Percentiles rank a stretch among this genome's conserved stretches.
These are phyloP conservation scores for Talaromyces sp. DNA, from an alignment of 2,329 filamentous ascomycete species.

Conservation along the genomic window DNA sequence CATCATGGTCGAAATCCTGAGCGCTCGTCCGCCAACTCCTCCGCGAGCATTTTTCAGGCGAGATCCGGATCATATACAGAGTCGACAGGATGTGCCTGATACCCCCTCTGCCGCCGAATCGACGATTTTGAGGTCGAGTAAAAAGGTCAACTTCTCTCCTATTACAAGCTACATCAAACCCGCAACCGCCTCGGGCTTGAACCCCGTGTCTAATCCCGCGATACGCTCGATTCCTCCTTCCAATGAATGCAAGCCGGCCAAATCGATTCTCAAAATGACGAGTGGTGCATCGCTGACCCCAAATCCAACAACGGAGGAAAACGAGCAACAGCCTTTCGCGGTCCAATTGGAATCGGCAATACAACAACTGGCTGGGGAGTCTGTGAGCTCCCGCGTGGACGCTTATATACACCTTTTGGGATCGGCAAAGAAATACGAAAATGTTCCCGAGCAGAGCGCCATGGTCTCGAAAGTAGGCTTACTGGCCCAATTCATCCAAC, in stretches of 20 bases:
- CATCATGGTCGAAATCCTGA: constrained; percentile 42
- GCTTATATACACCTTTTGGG: constrained; percentile 77
- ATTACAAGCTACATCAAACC: constrained; percentile 51
- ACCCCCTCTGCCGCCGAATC: constrained; percentile 35
- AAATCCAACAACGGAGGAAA: constrained; percentile 35
- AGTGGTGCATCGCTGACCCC: constrained; percentile 32
- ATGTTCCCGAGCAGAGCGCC: constrained; percentile 68
- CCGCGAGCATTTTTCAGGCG: constrained; percentile 36
- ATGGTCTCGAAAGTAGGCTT: constrained; percentile 70
- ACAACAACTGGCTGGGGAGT: constrained; percentile 70
- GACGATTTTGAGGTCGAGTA: constrained; percentile 35
- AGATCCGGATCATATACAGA: constrained; percentile 34
- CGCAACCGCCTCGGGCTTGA: constrained; percentile 27
- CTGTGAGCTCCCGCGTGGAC: constrained; percentile 69
- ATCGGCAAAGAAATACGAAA: constrained; percentile 74
- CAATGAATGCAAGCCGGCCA: constrained; percentile 52
- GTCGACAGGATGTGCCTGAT: constrained; percentile 25
- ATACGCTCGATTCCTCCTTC: constrained; percentile 41
- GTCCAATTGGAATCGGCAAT: constrained; percentile 82
- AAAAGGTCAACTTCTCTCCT: constrained; percentile 60
- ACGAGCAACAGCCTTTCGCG: constrained; percentile 56
- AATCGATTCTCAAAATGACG: constrained; percentile 75
- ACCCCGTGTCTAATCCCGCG: constrained; percentile 22
- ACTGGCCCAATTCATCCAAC: constrained; percentile 74
- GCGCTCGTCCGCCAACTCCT: constrained; percentile 52